These are phyloP conservation scores for Alternaria triticina DNA, from an alignment of 2,329 filamentous ascomycete genomes.

Conservation along the genomic window DNA sequence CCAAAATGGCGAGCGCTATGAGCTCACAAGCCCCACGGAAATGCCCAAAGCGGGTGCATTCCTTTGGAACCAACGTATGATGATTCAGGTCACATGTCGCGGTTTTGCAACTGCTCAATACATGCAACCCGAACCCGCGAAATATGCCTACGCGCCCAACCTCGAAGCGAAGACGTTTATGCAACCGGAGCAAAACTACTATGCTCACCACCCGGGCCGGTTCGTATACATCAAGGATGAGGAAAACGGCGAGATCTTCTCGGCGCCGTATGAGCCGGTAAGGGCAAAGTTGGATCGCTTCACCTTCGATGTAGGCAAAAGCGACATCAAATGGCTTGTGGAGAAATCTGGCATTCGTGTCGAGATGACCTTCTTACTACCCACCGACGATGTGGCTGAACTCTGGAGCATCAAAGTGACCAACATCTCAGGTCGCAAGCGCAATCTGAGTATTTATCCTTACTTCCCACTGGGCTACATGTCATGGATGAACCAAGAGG, in stretches of 20 bases:
- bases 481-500: conserved; percentile 68
- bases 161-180: conserved; percentile 66
- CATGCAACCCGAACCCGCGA: conserved; percentile 67
- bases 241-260: conserved; percentile 59
- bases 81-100: conserved; percentile 65
- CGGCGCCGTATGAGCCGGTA: conserved; percentile 63
- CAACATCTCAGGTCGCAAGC: conserved; percentile 55
- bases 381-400: conserved; percentile 62
- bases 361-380: conserved; percentile 60
- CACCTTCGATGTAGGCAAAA: conserved; percentile 62
- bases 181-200: conserved; percentile 67
- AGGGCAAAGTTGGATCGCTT: conserved; percentile 57
- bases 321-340: conserved; percentile 61
- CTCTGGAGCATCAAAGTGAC: conserved; percentile 62
- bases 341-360: conserved; percentile 60
- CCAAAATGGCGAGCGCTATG: conserved; percentile 60
- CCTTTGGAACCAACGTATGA: conserved; percentile 67
- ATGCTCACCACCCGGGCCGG: conserved; percentile 63
- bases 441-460: conserved; percentile 61
- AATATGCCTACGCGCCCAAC: conserved; percentile 65
- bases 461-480: conserved; percentile 67
- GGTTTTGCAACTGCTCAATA: conserved; percentile 65
- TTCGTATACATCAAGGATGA: conserved; percentile 67
- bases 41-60: conserved; percentile 64
- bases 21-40: conserved; percentile 62